Evolutionary conservation across 768 basidiomycete species (phyloP).

Genomic region (Lentinus brumalis): DNA sequence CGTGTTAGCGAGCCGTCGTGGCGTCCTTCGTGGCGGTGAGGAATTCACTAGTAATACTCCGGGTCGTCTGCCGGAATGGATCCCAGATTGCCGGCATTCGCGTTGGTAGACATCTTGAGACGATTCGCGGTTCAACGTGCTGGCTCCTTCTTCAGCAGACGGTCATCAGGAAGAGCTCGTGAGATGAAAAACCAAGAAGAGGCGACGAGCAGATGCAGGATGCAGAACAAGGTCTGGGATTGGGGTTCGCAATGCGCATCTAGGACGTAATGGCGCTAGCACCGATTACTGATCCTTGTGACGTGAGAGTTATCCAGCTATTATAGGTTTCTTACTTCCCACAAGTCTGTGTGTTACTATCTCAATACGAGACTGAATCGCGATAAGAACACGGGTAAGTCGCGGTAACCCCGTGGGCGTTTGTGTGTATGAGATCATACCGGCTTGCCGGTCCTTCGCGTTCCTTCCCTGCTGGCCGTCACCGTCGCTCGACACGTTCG

Average conservation of each 20-base stretch:
- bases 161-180: slow-evolving; percentile 4
- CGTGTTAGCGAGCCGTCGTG: slow-evolving; percentile 3
- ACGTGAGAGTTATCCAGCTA: neutral
- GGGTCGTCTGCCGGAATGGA: slow-evolving; percentile 10
- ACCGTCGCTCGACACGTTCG: neutral
- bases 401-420: neutral
- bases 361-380: neutral
- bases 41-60: slow-evolving; percentile 25
- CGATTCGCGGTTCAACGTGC: neutral
- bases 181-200: neutral
- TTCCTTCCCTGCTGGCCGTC: neutral
- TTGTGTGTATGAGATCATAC: slow-evolving; percentile 15
- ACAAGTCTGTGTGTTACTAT: neutral
- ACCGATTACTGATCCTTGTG: too few relatives aligned
- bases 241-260: too few relatives aligned
- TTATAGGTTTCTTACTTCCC: neutral
- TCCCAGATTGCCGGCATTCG: neutral
- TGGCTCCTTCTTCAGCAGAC: slow-evolving; percentile 2
- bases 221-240: too few relatives aligned
- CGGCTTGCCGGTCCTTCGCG: slow-evolving; percentile 1
- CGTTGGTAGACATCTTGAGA: slow-evolving; percentile 13
- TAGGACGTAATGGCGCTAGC: neutral
- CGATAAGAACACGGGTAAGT: slow-evolving; percentile 1
- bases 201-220: neutral
- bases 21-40: neutral